Percentiles rank a stretch among this genome's conserved stretches.
Conservation (phyloP, 2,329 filamentous ascomycete species). For the Phialophora chinensis region DNA sequence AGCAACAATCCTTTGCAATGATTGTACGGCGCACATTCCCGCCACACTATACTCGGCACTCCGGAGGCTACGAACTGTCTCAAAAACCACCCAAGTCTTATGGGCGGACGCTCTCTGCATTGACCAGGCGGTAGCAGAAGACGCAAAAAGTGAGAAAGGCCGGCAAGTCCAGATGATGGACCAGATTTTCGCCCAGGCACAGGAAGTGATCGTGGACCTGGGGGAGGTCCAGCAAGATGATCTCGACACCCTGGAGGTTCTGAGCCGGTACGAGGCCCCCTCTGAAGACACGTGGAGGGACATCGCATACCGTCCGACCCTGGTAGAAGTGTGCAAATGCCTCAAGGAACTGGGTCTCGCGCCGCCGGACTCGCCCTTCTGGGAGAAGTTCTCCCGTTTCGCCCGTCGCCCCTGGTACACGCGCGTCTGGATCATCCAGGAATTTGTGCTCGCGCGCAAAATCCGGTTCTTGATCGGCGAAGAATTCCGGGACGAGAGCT, state of each 20-base stretch:
- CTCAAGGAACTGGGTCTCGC: constrained; percentile 6
- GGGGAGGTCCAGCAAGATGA: constrained; percentile 5
- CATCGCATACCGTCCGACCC: neutral
- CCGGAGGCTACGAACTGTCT: neutral
- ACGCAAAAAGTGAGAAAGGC: constrained; percentile 7
- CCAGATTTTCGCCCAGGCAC: constrained; percentile 18
- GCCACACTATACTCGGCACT: constrained; percentile 25
- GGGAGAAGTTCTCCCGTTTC: constrained; percentile 18
- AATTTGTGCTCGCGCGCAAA: constrained; percentile 30
- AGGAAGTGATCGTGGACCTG: constrained; percentile 24
- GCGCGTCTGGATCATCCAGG: constrained; percentile 38
- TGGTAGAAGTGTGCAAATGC: neutral
- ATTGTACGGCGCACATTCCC: constrained; percentile 11
- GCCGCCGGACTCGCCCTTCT: constrained; percentile 3
- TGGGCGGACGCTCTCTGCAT: constrained; percentile 34
- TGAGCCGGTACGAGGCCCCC: constrained; percentile 21
- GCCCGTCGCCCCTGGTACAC: constrained; percentile 35
- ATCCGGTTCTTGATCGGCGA: constrained; percentile 20
- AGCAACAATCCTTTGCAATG: constrained; percentile 15
- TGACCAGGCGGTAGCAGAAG: constrained; percentile 15
- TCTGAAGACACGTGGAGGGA: constrained; percentile 9
- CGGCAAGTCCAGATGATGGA: constrained; percentile 29
- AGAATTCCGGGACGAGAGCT: constrained; percentile 1
- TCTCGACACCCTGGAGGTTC: neutral
- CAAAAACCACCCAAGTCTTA: neutral